Base-by-base conservation (phyloP, 805 yeast genomes). In the Isabelozyma rhagii region DNA sequence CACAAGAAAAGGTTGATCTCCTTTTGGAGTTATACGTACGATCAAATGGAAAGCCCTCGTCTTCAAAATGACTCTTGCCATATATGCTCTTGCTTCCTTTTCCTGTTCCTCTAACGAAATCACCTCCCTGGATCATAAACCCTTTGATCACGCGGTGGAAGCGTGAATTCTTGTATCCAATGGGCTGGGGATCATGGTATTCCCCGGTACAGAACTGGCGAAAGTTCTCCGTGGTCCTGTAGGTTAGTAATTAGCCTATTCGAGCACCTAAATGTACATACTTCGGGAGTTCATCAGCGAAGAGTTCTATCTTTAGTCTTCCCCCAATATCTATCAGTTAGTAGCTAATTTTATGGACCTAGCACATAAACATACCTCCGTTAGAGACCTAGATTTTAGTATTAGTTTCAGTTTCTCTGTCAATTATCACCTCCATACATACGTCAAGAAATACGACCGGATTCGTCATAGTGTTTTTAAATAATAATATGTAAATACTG, bases 121-220 rank as follows among this genome's bases (percentile, higher is more conserved):
- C 80, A n/a, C 80, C 80, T 3, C 78, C 78, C 53, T 75, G 79
- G 43, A 75, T 61, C 69, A 62, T 60, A 55, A 77, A 77, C 21
- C 71, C 78, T 40, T 66, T 61, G 49, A 77, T 71, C 38, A 75
- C 64, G 21, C 80, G 56, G 51, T 76, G 80, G 49, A 77, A 71
- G 28, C 39, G 46, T 36, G 62, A 46, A 36, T 53, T 51, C 54
- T 77, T 77, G 56, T 78, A 78, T 3, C 82, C 82, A 6, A 72
- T 61, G 0, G 82, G 79, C 5, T 59, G 52, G 2, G 67, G 65
- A 43, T 66, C 59, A 18, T 66, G 55, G 55, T 67, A 65, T 51
- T 78, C 82, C 6, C 82, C 82, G 0, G 81, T 78, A 57, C 82
- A 79, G 49, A 77, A 72, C 54, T 78, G 82, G 28, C 83, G 63